phyloP scores from a whole-genome alignment of 2,329 filamentous ascomycete species.

The Penicillium fuscoglaucum region DNA sequence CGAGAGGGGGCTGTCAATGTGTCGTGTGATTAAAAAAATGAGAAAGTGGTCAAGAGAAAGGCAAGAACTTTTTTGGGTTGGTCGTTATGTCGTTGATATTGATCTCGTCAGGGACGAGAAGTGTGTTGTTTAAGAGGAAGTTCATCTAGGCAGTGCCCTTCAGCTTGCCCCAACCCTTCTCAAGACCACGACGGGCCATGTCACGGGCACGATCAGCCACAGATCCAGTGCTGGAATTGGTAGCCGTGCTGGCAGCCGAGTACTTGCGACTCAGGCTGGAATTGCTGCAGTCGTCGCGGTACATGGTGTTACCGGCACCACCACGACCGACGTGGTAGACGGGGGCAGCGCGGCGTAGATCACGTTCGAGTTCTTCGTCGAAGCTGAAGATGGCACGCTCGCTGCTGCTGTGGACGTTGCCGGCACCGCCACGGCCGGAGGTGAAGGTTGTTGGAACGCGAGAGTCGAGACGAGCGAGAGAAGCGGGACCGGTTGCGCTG shows the following conservation, averaged over 20 bases:
- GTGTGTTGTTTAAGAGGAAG: background rate
- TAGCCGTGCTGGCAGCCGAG: constrained; percentile 38
- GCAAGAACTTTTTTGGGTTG: constrained; percentile 14
- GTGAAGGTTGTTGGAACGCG: constrained; percentile 44
- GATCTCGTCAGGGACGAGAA: background rate
- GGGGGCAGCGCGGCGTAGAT: constrained; percentile 57
- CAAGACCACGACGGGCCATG: constrained; percentile 38
- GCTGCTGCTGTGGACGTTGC: constrained; percentile 54
- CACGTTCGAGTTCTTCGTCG: constrained; percentile 64
- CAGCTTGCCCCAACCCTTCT: constrained; percentile 45
- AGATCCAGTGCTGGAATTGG: constrained; percentile 39
- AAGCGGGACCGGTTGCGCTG: constrained; percentile 49
- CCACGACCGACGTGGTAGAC: constrained; percentile 65
- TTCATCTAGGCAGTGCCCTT: constrained; percentile 35
- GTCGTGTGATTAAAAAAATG: constrained; percentile 8
- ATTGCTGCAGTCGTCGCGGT: constrained; percentile 28
- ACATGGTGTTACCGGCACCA: constrained; percentile 57
- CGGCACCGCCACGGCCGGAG: constrained; percentile 56
- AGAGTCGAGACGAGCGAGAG: constrained; percentile 51
- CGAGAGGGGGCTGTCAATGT: constrained; percentile 1
- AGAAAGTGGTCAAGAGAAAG: constrained; percentile 5
- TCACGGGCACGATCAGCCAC: constrained; percentile 37
- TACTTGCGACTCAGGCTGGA: constrained; percentile 38
- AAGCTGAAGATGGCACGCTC: constrained; percentile 66
- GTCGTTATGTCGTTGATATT: constrained; percentile 16